Percentiles rank a stretch among this genome's conserved stretches.
These are phyloP conservation scores for Stagonosporopsis cucurbitacearum DNA, from an alignment of 2,329 filamentous ascomycete species.

Conservation along the genomic window DNA sequence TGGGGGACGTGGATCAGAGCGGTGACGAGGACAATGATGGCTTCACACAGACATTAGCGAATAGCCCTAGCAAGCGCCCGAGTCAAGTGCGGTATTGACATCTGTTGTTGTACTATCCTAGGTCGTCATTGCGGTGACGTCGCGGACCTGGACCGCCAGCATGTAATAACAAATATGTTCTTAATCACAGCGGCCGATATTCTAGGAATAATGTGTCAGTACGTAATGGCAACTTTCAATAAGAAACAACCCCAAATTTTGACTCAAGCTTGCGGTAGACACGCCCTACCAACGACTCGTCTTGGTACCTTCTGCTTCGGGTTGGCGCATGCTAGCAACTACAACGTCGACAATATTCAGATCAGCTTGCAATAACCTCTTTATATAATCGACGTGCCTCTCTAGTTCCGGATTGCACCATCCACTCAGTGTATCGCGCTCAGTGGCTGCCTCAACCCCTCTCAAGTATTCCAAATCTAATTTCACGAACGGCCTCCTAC, in stretches of 20 bases:
- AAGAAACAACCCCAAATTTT: background rate
- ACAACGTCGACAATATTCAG: background rate
- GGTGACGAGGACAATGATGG: constrained; percentile 34
- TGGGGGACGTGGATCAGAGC: constrained; percentile 39
- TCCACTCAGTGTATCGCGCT: background rate
- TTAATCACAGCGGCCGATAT: background rate
- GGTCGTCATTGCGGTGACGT: too few species aligned
- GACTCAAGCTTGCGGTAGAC: background rate
- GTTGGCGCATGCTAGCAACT: background rate
- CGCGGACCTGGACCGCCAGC: too few species aligned
- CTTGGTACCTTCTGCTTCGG: background rate
- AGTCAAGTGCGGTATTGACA: constrained; percentile 5
- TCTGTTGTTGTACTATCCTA: background rate
- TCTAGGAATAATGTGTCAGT: background rate
- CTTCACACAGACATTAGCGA: constrained; percentile 36
- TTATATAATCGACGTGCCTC: background rate
- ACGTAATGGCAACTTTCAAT: background rate
- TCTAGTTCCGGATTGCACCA: background rate
- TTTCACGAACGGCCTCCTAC: background rate
- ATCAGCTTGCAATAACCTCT: background rate
- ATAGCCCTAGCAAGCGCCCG: constrained; percentile 40
- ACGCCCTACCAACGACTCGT: background rate
- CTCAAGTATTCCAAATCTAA: background rate
- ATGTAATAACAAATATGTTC: too few species aligned
- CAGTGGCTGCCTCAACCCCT: background rate